Conservation (phyloP, 495 filamentous ascomycete genomes). For the Hypomontagnella monticulosa region DNA sequence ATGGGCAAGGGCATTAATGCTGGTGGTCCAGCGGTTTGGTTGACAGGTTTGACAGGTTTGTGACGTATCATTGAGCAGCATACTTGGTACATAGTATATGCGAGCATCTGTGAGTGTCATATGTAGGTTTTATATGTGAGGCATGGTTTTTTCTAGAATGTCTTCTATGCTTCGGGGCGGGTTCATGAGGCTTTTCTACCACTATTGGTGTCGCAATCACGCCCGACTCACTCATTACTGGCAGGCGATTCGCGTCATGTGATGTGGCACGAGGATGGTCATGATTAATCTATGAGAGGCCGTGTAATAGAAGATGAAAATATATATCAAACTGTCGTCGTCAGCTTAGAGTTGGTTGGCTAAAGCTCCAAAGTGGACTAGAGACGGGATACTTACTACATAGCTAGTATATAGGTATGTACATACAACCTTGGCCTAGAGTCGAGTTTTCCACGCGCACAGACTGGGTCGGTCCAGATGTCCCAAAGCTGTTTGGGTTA, state of each 20-base stretch:
- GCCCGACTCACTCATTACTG: conserved; percentile 21
- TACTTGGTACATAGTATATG: not conserved
- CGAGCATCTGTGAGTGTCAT: not conserved
- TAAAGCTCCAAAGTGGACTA: conserved; percentile 4
- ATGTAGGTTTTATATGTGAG: conserved; percentile 19
- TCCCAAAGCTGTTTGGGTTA: too few species aligned
- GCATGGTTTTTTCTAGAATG: conserved; percentile 35
- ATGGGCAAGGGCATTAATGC: conserved; percentile 2
- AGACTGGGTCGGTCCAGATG: too few species aligned
- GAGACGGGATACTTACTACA: not conserved
- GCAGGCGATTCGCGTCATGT: conserved; percentile 36
- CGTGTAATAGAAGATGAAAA: not conserved
- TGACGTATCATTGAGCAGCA: conserved; percentile 29
- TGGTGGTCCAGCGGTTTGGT: conserved; percentile 23
- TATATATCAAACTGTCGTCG: conserved; percentile 11
- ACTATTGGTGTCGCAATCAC: conserved; percentile 14
- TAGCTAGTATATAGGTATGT: not conserved
- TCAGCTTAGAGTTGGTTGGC: conserved; percentile 26
- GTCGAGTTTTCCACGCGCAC: not conserved
- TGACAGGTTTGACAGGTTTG: conserved; percentile 24
- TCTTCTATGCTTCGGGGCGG: conserved; percentile 7
- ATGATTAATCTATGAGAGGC: not conserved
- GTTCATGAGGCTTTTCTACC: conserved; percentile 17
- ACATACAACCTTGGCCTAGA: not conserved
- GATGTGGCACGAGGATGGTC: conserved; percentile 17